Evolutionary conservation across 2,329 filamentous ascomycete genomes (phyloP).

Genomic region (Aschersonia sp.): DNA sequence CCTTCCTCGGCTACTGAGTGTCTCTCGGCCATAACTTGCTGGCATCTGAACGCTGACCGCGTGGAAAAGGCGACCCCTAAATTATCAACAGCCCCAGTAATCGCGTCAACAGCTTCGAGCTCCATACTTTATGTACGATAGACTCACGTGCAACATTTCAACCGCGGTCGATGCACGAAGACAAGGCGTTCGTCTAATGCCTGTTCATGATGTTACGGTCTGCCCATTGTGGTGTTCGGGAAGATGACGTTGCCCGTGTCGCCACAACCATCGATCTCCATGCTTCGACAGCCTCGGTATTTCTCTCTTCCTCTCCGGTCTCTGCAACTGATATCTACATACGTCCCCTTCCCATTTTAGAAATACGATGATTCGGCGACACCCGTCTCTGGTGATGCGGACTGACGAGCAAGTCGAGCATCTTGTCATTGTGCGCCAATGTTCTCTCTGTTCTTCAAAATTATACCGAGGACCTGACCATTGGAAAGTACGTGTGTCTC

Average conservation of each 20-base stretch:
- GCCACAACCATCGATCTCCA: neutral
- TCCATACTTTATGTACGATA: conserved; percentile 10
- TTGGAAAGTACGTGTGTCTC: no score
- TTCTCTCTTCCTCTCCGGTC: neutral
- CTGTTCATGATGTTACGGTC: conserved; percentile 9
- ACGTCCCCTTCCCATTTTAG: neutral
- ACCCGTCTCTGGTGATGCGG: no score
- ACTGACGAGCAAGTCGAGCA: no score
- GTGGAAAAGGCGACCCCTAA: conserved; percentile 57
- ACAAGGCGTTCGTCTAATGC: conserved; percentile 8
- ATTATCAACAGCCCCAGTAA: conserved; percentile 61
- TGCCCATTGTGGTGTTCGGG: conserved; percentile 6
- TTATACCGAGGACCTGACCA: no score
- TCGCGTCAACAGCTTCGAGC: conserved; percentile 2
- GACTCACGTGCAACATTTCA: conserved; percentile 3
- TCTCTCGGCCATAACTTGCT: neutral
- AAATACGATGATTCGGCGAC: no score
- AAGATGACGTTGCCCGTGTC: conserved; percentile 3
- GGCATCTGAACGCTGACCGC: neutral
- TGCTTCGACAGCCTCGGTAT: neutral
- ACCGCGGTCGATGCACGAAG: conserved; percentile 6
- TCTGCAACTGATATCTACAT: neutral
- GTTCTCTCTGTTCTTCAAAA: no score
- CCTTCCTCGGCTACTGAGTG: no score
- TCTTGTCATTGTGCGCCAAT: no score